phyloP scores from a whole-genome alignment of 495 filamentous ascomycete species.

The Diplogelasinospora grovesii region DNA sequence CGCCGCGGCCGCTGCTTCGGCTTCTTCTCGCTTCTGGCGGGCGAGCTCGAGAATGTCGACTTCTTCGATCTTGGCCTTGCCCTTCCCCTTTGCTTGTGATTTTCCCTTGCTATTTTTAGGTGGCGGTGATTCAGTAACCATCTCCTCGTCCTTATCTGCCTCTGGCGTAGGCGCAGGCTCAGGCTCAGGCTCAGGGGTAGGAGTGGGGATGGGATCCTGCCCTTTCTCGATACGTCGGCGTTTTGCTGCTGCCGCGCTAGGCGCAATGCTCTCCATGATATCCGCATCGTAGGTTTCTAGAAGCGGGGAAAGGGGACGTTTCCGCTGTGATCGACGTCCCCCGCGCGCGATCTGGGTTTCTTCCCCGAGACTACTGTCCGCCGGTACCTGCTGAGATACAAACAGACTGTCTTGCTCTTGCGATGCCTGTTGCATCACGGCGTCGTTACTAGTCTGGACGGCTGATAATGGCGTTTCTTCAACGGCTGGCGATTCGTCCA shows the following conservation, averaged over 20 bases:
- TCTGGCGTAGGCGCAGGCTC: no score
- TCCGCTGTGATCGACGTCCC: constrained; percentile 33
- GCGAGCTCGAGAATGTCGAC: constrained; percentile 65
- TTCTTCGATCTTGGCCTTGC: constrained; percentile 47
- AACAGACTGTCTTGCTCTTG: constrained; percentile 25
- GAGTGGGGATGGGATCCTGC: constrained; percentile 28
- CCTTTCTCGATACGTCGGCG: constrained; percentile 51
- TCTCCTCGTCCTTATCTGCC: constrained; percentile 10
- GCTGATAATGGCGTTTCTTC: constrained; percentile 5
- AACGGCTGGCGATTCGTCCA: constrained; percentile 12
- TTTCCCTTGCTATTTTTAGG: constrained; percentile 12
- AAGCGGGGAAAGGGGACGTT: constrained; percentile 32
- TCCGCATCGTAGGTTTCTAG: constrained; percentile 39
- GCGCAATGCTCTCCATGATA: constrained; percentile 58
- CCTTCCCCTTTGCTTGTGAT: constrained; percentile 16
- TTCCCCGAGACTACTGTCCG: constrained; percentile 11
- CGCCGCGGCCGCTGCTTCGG: constrained; percentile 52
- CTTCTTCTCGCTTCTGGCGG: constrained; percentile 60
- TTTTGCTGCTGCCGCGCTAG: constrained; percentile 67
- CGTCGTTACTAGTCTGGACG: not conserved
- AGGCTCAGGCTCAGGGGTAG: constrained; percentile 17
- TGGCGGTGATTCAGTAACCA: constrained; percentile 11
- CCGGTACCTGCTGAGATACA: constrained; percentile 24
- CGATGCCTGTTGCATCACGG: constrained; percentile 5
- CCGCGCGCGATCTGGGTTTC: constrained; percentile 12